These are phyloP conservation scores for Phytophthora nicotianae DNA, from an alignment of 352 stramenopile genomes.

Conservation along the genomic window DNA sequence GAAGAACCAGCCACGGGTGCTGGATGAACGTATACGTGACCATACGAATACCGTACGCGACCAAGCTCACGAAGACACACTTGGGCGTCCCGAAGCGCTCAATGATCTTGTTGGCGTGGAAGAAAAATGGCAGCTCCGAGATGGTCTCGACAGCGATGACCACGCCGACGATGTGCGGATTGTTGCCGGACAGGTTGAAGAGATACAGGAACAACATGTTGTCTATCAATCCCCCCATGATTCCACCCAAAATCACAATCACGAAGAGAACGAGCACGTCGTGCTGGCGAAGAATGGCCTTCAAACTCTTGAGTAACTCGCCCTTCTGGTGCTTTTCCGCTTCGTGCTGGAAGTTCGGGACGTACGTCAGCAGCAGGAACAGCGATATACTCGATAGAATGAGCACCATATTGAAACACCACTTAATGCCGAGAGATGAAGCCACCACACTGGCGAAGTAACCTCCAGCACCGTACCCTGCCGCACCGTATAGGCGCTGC, in stretches of 20 bases:
- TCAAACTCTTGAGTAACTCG: constrained; percentile 37
- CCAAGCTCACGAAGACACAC: constrained; percentile 37
- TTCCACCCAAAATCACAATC: constrained; percentile 40
- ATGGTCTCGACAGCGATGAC: constrained; percentile 46
- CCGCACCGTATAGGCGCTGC: constrained; percentile 51
- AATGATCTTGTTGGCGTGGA: constrained; percentile 52
- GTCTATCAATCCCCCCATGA: constrained; percentile 42
- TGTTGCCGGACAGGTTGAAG: constrained; percentile 43
- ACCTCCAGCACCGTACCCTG: constrained; percentile 46
- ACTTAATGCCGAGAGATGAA: constrained; percentile 42
- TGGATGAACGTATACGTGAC: constrained; percentile 41
- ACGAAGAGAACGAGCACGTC: constrained; percentile 44
- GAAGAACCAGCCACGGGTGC: constrained; percentile 44
- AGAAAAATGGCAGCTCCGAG: constrained; percentile 55
- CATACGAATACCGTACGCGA: constrained; percentile 50
- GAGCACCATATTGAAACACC: constrained; percentile 58
- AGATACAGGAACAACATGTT: constrained; percentile 44
- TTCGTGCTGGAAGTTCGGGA: constrained; percentile 44
- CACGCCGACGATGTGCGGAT: constrained; percentile 43
- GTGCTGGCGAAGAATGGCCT: constrained; percentile 32
- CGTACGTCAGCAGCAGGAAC: constrained; percentile 42
- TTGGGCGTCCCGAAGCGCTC: constrained; percentile 43
- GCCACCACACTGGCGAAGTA: constrained; percentile 53
- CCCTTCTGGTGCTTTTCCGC: constrained; percentile 37
- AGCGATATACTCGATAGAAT: constrained; percentile 42